phyloP scores from a whole-genome alignment of 768 basidiomycete genomes.

The Amylocystis lapponica region DNA sequence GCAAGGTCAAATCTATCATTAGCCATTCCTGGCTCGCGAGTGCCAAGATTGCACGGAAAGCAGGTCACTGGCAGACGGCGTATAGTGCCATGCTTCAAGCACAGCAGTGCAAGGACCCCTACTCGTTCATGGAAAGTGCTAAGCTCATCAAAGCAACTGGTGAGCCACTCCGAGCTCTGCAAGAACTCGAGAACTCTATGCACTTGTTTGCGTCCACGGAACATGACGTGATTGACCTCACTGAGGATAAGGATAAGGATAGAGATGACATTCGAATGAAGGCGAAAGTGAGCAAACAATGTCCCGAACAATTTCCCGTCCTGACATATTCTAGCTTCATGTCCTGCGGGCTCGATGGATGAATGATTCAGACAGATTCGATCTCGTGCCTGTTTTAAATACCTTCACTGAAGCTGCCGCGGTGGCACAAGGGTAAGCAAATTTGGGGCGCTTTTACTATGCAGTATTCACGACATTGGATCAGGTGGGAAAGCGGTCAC shows the following conservation, averaged over 20 bases:
- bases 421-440: slow-evolving; percentile 42
- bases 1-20: slow-evolving; percentile 47
- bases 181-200: slow-evolving; percentile 78
- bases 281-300: slow-evolving; percentile 10
- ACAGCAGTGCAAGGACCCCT: slow-evolving; percentile 60
- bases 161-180: slow-evolving; percentile 78
- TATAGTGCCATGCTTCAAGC: slow-evolving; percentile 95
- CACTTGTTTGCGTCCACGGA: slow-evolving; percentile 21
- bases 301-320: background rate
- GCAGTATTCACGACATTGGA: background rate
- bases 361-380: slow-evolving; percentile 82
- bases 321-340: slow-evolving; percentile 50
- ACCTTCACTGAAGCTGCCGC: slow-evolving; percentile 49
- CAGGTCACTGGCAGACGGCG: slow-evolving; percentile 92
- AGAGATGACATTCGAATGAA: background rate
- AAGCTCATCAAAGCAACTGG: slow-evolving; percentile 78
- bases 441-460: background rate
- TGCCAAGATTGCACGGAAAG: slow-evolving; percentile 94
- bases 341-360: slow-evolving; percentile 89
- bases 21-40: slow-evolving; percentile 87
- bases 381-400: slow-evolving; percentile 52
- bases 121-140: slow-evolving; percentile 85
- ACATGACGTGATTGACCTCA: slow-evolving; percentile 6
- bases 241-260: slow-evolving; percentile 4
- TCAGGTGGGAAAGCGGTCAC: slow-evolving; percentile 80